Conservation (phyloP, 2,329 filamentous ascomycete species). For the Parastagonospora nodorum region DNA sequence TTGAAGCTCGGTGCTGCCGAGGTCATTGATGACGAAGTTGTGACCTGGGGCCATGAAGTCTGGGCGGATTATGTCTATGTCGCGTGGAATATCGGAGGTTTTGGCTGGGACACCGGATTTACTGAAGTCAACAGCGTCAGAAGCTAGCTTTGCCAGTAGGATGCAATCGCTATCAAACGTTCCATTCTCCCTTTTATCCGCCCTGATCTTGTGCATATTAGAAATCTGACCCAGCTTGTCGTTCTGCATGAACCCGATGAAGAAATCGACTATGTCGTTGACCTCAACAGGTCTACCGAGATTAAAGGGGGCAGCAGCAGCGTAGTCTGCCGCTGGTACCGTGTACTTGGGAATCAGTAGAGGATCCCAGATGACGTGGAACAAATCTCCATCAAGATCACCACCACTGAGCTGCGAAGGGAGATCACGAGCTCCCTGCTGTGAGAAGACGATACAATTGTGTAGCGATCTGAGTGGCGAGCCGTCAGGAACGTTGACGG, state of each 20-base stretch:
- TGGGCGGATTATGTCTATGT: slow-evolving; percentile 43
- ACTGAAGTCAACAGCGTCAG: slow-evolving; percentile 38
- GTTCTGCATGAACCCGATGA: slow-evolving; percentile 61
- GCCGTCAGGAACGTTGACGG: slow-evolving; percentile 61
- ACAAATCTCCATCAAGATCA: slow-evolving; percentile 83
- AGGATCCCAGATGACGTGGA: slow-evolving; percentile 76
- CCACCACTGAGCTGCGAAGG: slow-evolving; percentile 80
- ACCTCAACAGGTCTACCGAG: slow-evolving; percentile 65
- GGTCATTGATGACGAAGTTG: slow-evolving; percentile 39
- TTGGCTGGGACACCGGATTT: slow-evolving; percentile 31
- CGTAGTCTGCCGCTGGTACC: slow-evolving; percentile 72
- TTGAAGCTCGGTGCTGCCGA: slow-evolving; percentile 28
- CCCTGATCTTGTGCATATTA: slow-evolving; percentile 49
- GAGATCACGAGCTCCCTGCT: slow-evolving; percentile 71
- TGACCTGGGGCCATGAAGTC: slow-evolving; percentile 61
- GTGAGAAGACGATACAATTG: slow-evolving; percentile 82
- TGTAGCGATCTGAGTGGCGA: slow-evolving; percentile 66
- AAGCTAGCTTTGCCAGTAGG: slow-evolving; percentile 47
- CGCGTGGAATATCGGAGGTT: slow-evolving; percentile 8
- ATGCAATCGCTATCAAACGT: slow-evolving; percentile 41
- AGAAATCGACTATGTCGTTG: slow-evolving; percentile 78
- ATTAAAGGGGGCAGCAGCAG: slow-evolving; percentile 59
- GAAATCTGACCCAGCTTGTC: slow-evolving; percentile 51
- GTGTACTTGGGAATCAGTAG: slow-evolving; percentile 52
- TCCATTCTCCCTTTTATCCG: slow-evolving; percentile 42